Conservation (phyloP, 129 eudicot species). For the Apium graveolens region DNA sequence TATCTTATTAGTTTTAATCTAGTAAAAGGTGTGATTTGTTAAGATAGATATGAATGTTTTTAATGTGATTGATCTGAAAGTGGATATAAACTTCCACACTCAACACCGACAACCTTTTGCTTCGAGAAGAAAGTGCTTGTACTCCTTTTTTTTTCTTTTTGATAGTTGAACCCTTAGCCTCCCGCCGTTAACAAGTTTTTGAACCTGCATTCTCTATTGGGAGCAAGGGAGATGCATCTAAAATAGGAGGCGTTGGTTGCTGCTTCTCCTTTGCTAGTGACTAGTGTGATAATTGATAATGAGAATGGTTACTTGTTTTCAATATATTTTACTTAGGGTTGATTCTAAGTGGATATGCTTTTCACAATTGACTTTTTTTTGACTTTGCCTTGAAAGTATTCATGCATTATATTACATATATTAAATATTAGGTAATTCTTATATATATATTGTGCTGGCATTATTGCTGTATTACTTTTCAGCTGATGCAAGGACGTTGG, state of each 20-base stretch:
- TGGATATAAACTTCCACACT: too few species aligned
- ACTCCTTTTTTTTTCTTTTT: too few species aligned
- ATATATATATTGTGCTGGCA: neutral
- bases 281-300: neutral
- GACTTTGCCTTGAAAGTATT: neutral
- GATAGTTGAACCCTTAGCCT: too few species aligned
- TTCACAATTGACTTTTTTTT: neutral
- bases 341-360: too few species aligned
- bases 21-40: too few species aligned
- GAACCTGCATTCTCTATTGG: too few species aligned
- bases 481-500: slow-evolving; percentile 99
- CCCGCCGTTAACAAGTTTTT: too few species aligned
- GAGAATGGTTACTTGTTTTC: neutral
- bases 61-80: neutral
- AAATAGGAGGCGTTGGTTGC: neutral
- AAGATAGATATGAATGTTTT: too few species aligned
- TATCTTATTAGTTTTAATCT: too few species aligned
- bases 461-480: slow-evolving; percentile 6
- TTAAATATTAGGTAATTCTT: neutral
- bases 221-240: neutral
- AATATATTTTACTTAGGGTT: too few species aligned
- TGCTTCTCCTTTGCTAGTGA: neutral
- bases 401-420: neutral
- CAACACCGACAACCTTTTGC: too few species aligned
- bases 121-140: too few species aligned